A percentile compares a stretch with the other conserved stretches of the same genome.
Conservation (phyloP, 192 early-diverging fungal genomes). For the Coemansia pectinata region DNA sequence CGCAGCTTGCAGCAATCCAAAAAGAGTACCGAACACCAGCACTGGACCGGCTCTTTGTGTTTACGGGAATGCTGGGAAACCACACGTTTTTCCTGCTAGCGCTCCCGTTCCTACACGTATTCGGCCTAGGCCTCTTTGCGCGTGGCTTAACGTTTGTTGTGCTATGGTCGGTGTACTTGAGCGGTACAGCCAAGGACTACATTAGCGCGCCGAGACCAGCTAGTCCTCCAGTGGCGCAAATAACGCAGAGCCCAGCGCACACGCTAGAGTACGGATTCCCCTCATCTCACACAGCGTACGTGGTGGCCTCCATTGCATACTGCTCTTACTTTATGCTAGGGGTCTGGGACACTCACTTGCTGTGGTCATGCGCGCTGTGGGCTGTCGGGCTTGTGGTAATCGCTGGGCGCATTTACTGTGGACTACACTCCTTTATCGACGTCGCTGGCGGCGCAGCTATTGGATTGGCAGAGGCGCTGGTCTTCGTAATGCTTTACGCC, state of each 20-base stretch:
- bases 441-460: slow-evolving; percentile 69
- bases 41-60: slow-evolving; percentile 67
- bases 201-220: slow-evolving; percentile 83
- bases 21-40: slow-evolving; percentile 21
- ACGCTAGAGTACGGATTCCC: slow-evolving; percentile 91
- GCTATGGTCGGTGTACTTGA: slow-evolving; percentile 53
- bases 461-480: slow-evolving; percentile 60
- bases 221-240: slow-evolving; percentile 72
- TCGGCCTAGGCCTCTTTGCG: slow-evolving; percentile 67
- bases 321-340: slow-evolving; percentile 36
- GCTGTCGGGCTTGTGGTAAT: slow-evolving; percentile 59
- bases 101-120: slow-evolving; percentile 80
- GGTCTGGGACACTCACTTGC: slow-evolving; percentile 17
- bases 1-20: slow-evolving; percentile 38
- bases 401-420: slow-evolving; percentile 79
- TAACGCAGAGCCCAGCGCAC: slow-evolving; percentile 66
- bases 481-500: slow-evolving; percentile 32
- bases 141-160: slow-evolving; percentile 50
- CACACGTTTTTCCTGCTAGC: slow-evolving; percentile 85
- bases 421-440: slow-evolving; percentile 85
- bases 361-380: slow-evolving; percentile 57
- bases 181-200: slow-evolving; percentile 68
- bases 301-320: slow-evolving; percentile 69
- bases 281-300: slow-evolving; percentile 85
- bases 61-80: slow-evolving; percentile 78